Conservation (phyloP, 192 early-diverging fungal genomes). For the Coemansia sp. region DNA sequence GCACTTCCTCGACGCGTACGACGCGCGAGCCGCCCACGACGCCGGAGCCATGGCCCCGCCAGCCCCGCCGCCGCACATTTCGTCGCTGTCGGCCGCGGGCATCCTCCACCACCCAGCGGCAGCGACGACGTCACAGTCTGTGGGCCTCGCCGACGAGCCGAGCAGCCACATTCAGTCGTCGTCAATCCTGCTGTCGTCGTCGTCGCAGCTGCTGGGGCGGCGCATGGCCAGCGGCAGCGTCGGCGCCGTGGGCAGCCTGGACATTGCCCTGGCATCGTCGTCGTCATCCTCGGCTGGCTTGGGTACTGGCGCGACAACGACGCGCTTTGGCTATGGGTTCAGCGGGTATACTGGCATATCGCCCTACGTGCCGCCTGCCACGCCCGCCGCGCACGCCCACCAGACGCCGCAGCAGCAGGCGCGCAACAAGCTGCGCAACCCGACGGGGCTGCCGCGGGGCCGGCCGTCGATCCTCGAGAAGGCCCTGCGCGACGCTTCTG, state of each 20-base stretch:
- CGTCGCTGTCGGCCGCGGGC: neutral
- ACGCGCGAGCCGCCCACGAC: slow-evolving; percentile 42
- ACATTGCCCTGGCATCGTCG: slow-evolving; percentile 1
- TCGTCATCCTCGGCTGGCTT: neutral
- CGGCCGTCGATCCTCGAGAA: slow-evolving; percentile 54
- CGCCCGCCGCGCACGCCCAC: neutral
- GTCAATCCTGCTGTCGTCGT: no score
- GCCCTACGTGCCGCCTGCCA: slow-evolving; percentile 15
- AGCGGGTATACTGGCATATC: slow-evolving; percentile 6
- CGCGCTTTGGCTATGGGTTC: neutral
- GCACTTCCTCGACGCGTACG: slow-evolving; percentile 51
- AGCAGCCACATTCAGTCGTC: neutral
- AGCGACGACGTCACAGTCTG: neutral
- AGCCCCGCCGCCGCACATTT: neutral
- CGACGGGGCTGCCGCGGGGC: slow-evolving; percentile 49
- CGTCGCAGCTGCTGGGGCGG: slow-evolving; percentile 22
- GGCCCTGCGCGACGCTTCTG: slow-evolving; percentile 49
- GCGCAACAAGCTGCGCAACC: slow-evolving; percentile 48
- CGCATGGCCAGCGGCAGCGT: slow-evolving; percentile 13
- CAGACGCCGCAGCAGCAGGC: slow-evolving; percentile 26
- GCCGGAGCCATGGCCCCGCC: slow-evolving; percentile 17
- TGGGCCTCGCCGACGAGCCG: neutral
- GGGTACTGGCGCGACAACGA: neutral
- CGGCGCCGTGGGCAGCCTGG: slow-evolving; percentile 3
- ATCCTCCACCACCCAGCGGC: neutral